Evolutionary conservation across 805 yeast species (phyloP), one percentile per base, ranked within the genome.

Genomic region (Zygosaccharomyces kombuchaensis): DNA sequence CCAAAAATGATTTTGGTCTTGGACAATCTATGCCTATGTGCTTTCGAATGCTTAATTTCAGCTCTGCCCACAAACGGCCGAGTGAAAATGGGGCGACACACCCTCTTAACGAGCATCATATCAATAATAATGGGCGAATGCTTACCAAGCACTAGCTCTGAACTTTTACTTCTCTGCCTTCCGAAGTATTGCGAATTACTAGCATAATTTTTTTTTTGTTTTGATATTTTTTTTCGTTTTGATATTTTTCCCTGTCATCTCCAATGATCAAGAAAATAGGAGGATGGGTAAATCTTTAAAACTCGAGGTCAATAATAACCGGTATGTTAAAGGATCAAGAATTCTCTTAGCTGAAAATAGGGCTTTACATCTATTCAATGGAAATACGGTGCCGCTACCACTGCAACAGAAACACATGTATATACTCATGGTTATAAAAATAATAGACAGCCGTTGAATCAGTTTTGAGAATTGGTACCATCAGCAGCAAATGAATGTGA

Each of bases 1-100:
- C 50, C 50, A 22, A 49, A 16, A 9, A 41, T 22, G 12, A 48
- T 34, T 30, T 36, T 48, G 14, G 40, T 40, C 29, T 31, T 45
- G 13, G 49, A 45, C 19, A 39, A 34, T 22, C 39, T 45, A 23
- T 45, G 43, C 19, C 37, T 40, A 19, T 34, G 34, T 4, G 17
- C n/a, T 6, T 25, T 14, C n/a, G 31, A 9, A 19, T 17, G 35
- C 26, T 40, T 47, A 10, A 19, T 27, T 12, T 36, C 38, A 21
- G 44, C 19, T 4, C 32, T 32, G 17, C 36, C 36, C 5, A 46
- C 46, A 31, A 36, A 45, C 13, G 44, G 48, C 26, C 49, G 44
- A 32, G 44, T 26, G 16, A 44, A 32, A 13, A 12, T 36, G 9
- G 36, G 30, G 32, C 27, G 17, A 14, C 22, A 21, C 6, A 36